Evolutionary conservation across 139 green algal species (phyloP), one percentile per base, ranked within the genome.

Genomic region (Chlorella sp.): DNA sequence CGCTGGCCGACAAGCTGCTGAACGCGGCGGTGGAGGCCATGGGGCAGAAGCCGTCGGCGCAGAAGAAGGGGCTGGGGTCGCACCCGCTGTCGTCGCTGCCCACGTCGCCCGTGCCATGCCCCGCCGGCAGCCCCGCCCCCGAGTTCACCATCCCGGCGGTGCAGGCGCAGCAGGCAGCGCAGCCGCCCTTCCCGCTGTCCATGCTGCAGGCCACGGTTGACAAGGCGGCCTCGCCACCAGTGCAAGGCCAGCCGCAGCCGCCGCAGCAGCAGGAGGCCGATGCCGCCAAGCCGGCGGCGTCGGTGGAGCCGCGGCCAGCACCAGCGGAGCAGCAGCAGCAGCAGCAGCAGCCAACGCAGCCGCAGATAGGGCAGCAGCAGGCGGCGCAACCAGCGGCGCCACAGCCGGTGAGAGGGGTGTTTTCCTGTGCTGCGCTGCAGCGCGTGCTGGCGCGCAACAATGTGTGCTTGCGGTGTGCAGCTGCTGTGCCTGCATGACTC

Each of bases 31-130:
- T 2, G 11, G 51, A 60, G 51, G 51, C 51, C 51, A 60, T 60
- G 51, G 51, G 51, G 51, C 51, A 60, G 51, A 60, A 60, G 51
- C 13, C 51, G 51, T 60, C 51, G 51, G 14, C 51, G 51, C 51
- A 60, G 13, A 60, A 60, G 16, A 46, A 54, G 72, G 46, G 36
- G 44, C 43, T 32, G 43, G 76, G 9, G 65, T 84, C 79, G 16
- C 79, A 84, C 64, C 79, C 79, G 30, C 67, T 84, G 5, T 54
- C 64, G 64, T 84, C 79, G 28, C 64, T 84, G 64, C 79, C 79
- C 4, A 22, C 34, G 3, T 84, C 79, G 19, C 79, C 79, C 19
- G 64, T 44, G 4, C 17, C 16, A 32, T 20, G 28, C 41, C 64
- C 79, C 11, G 32, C 32, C 6, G 64, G 56, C 43, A 30, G 64